Base-by-base conservation (phyloP, 768 basidiomycete species). In the Trametes sanguinea region DNA sequence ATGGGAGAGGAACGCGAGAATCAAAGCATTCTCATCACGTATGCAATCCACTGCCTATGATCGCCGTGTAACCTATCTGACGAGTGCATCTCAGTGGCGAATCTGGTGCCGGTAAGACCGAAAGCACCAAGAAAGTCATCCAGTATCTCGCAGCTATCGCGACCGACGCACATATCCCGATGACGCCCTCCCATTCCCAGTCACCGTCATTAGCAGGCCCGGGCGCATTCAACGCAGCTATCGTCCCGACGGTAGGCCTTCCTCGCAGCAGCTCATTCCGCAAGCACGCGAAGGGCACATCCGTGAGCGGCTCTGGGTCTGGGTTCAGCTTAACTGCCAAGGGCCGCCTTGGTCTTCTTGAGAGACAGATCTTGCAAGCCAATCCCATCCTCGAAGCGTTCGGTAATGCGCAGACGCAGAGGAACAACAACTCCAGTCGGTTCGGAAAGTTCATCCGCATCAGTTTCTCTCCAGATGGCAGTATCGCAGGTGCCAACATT, bases 391-490 rank as follows among this genome's bases (percentile, higher is more conserved):
- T 99, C 4, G 97, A 99, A 73, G 92, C 97, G 3, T 98, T 99
- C 66, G 97, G 97, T 33, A 99, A 99, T 72, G 96, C 97, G 5
- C 97, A 98, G 74, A 98, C 97, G 0, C 92, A 97, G 76, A 81
- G 95, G 47, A 99, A 99, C 72, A 98, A 98, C 76, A 99, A 99
- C 71, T 98, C 97, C 1, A 94, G 92, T 82, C 91, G 97, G 42
- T 99, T 99, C 73, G 95, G 95, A 33, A 99, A 99, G 76, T 99
- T 99, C 73, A 92, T 99, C 50, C 83, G 94, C 47, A 98, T 99
- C 63, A 90, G 89, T 71, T 99, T 99, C 75, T 85, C 92, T 1
- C 88, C 91, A 0, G 87, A 92, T 65, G 95, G 96, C 2, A 94
- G 93, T 66, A 99, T 99, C 60, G 91, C 95, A 0, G 97, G 97